Evolutionary conservation across 2,329 filamentous ascomycete species (phyloP), one percentile per base, ranked within the genome.

Genomic region (Fusarium graminum): DNA sequence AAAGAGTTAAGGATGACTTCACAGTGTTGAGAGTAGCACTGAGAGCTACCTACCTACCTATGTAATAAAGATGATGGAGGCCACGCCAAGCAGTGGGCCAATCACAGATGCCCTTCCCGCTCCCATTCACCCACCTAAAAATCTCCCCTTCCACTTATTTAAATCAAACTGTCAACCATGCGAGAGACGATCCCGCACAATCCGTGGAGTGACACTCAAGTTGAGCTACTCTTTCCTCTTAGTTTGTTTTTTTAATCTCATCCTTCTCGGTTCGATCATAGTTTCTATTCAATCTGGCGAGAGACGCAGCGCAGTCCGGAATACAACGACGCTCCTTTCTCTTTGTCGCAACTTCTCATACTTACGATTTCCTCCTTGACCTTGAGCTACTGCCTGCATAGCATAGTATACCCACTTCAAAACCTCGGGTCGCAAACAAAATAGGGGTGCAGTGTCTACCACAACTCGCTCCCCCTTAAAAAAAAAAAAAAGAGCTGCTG

Each of bases 121-220:
- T 65, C 65, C 49, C 54, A 59, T 55, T 68, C 62, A 62, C 46
- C 65, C 59, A 64, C 42, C 44, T 42, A 28, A 36, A 36, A 60
- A 56, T 59, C 52, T 52, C 58, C 63, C 43, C 47, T 68, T 44
- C 51, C 55, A 65, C 65, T 65, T 52, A 62, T 68, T 57, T 56
- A 57, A 62, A 46, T 39, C 64, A 67, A 64, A 40, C 44, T 52
- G 41, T 59, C 19, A 22, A 32, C 44, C 55, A 60, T 44, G 43
- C 62, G 55, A 36, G 34, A 36, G 34, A 65, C 62, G 62, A 67
- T 67, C 63, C 63, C 64, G 64, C 63, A 60, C 53, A 67, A 68
- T 49, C 65, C 65, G 65, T 29, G 28, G 32, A 42, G 22, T 40
- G 38, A 59, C 29, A 50, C 42, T 59, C 12, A n/a, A n/a, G 34